phyloP scores from a whole-genome alignment of 495 filamentous ascomycete genomes.

The Aspergillus bertholletiae region DNA sequence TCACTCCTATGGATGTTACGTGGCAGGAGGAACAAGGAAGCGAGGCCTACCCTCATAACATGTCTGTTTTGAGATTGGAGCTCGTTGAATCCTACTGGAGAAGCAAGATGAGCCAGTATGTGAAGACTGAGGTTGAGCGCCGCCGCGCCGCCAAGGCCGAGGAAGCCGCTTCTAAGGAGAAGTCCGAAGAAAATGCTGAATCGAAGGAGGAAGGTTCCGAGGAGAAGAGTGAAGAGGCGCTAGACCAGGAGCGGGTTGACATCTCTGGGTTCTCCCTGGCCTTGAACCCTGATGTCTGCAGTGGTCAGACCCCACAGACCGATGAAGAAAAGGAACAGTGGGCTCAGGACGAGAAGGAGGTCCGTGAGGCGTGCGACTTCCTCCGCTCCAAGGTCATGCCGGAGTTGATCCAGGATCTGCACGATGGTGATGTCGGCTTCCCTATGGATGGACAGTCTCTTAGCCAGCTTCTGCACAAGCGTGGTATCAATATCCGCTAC shows the following conservation, averaged over 20 bases:
- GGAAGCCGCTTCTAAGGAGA: constrained; percentile 41
- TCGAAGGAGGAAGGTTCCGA: constrained; percentile 25
- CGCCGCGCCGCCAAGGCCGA: constrained; percentile 43
- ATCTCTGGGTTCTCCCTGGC: constrained; percentile 82
- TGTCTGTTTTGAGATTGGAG: constrained; percentile 89
- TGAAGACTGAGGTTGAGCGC: constrained; percentile 68
- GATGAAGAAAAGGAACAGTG: constrained; percentile 83
- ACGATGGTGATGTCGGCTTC: constrained; percentile 90
- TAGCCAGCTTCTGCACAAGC: constrained; percentile 86
- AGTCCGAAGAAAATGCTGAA: constrained; percentile 27
- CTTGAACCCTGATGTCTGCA: constrained; percentile 94
- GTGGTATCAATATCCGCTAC: constrained; percentile 96
- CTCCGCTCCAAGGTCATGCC: constrained; percentile 73
- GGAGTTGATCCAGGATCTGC: constrained; percentile 72
- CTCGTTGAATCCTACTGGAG: constrained; percentile 81
- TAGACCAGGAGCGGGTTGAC: constrained; percentile 63
- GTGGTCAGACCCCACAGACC: constrained; percentile 85
- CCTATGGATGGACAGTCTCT: constrained; percentile 96
- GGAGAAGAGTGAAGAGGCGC: constrained; percentile 31
- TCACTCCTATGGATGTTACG: constrained; percentile 84
- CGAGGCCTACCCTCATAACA: constrained; percentile 82
- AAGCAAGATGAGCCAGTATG: constrained; percentile 80
- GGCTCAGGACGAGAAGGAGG: constrained; percentile 83
- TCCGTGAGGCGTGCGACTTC: constrained; percentile 77
- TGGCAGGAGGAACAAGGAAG: constrained; percentile 80